Base-by-base conservation (phyloP, 2,329 filamentous ascomycete genomes). In the Tolypocladium tropicale region DNA sequence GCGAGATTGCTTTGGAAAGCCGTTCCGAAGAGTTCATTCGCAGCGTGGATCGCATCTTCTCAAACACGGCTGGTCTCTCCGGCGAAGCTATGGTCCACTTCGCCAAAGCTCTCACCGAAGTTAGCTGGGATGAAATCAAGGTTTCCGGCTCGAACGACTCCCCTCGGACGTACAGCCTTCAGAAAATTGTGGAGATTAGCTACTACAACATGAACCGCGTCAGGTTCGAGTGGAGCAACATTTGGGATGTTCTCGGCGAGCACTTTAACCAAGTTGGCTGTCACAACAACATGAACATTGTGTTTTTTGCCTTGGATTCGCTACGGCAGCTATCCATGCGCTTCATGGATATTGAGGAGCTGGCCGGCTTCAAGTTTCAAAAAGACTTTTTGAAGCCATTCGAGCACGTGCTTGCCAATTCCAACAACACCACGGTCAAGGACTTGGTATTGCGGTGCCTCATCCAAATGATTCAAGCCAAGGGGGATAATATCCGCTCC, bases 171-270 rank as follows among this genome's bases (percentile, higher is more conserved):
- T 99, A 96, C 78, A 96, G 92, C 74, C 76, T 99, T 59, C 94
- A 99, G 68, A 99, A 99, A 72, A 83, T 99, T 60, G 95, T 99
- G 18, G 94, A 99, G 72, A 97, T 99, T 71, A 95, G 90, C 70
- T 96, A 96, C 72, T 99, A 99, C 82, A 99, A 99, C 76, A 99
- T 99, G 94, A 91, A 90, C 57, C 86, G 94, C 78, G 93, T 99
- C 37, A 88, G 94, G 65, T 97, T 97, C 65, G 94, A 99, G 69
- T 99, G 94, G 94, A 95, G 89, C 14, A 93, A 88, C 64, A 96
- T 99, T 58, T 99, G 94, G 94, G 89, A 89, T 60, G 89, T 99
- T 1, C 81, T 99, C n/a, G 94, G 94, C 16, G 89, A 96, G 68
- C 95, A 99, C 68, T 99, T 99, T 78, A 97, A 97, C 70, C 87